Evolutionary conservation across 306 rosid species (phyloP).

Genomic region (Vicia villosa): DNA sequence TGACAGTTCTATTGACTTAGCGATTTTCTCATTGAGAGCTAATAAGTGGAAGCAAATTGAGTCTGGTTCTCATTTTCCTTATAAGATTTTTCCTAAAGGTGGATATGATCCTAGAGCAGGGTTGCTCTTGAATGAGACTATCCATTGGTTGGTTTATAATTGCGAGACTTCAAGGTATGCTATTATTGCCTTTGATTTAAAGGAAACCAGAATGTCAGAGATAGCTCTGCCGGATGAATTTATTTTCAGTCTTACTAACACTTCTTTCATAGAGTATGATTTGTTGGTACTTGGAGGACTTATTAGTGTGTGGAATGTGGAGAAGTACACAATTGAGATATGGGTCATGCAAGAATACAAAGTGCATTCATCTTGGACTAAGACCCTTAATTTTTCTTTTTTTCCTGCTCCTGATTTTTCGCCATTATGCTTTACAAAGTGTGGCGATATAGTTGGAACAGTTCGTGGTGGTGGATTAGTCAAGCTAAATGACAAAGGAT

Average conservation of each 20-base stretch:
- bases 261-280: no score
- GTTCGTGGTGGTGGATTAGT: no score
- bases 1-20: no score
- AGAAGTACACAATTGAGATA: no score
- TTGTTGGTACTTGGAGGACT: no score
- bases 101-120: no score
- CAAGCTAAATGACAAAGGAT: no score
- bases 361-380: not conserved
- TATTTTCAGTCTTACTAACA: no score
- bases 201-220: not conserved
- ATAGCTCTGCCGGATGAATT: not conserved
- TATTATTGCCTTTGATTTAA: not conserved
- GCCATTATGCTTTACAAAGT: not conserved
- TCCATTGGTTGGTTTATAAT: not conserved
- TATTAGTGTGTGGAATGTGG: no score
- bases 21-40: not conserved
- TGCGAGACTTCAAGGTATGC: no score
- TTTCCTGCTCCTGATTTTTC: not conserved
- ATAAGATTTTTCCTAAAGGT: no score
- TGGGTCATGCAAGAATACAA: not conserved
- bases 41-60: slow-evolving; percentile 13
- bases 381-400: not conserved
- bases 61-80: not conserved
- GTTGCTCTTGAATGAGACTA: not conserved
- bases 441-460: no score